Base-by-base conservation (phyloP, 2,329 filamentous ascomycete genomes). In the Aspergillus terreus region DNA sequence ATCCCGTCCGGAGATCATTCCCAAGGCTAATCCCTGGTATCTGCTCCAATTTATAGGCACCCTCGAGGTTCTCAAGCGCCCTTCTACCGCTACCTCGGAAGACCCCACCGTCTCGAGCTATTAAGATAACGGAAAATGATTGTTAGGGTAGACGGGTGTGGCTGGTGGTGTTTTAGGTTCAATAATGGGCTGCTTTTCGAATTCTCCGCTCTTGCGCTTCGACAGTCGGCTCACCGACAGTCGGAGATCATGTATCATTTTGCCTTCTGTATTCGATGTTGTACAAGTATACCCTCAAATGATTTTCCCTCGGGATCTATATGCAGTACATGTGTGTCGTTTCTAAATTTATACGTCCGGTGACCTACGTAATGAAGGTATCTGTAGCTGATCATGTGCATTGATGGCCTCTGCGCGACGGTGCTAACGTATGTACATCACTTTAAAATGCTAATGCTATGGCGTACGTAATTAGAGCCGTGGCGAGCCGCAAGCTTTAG, bases 51-150 rank as follows among this genome's bases (percentile, higher is more conserved):
- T 27, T 44, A 30, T 40, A 71, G 69, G 63, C 46, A 55, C 53
- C 17, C 46, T 71, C 25, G 69, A 71, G 56, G 63, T 71, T 38
- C 68, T 71, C 45, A 65, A 57, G 50, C 66, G 68, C n/a, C 64
- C 66, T 9, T 46, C 50, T 14, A 52, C 54, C 46, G 2, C 46
- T 33, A 35, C 50, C 7, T 42, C 52, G 19, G 56, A 57, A 27
- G 17, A 49, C 21, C 47, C 53, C 36, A 53, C 50, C 30, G 46
- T 57, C 15, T 60, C 46, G 58, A 52, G 46, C 42, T 35, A 36
- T 27, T 23, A 33, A 25, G 36, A 38, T 14, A 23, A 30, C 11
- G 17, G 44, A 44, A 15, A 4, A 36, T 19, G 43, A 17, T 14
- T 12, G 19, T n/a, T 30, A 11, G 21, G 35, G 19, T 36, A 40